Conservation (phyloP, 257 asterid genomes). For the Verbascum thapsus region DNA sequence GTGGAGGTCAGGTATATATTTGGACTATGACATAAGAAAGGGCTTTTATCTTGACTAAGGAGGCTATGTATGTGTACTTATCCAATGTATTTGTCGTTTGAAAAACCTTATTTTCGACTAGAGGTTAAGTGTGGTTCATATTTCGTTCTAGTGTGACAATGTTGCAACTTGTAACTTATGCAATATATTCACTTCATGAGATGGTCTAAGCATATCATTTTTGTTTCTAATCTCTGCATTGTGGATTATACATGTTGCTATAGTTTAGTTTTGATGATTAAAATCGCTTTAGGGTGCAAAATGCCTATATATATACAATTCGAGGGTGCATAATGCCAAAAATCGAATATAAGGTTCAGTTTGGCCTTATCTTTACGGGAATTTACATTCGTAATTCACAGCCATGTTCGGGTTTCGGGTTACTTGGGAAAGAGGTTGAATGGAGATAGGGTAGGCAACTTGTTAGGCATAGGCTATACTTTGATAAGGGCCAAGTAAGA, state of each 20-base stretch:
- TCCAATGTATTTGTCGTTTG: background rate
- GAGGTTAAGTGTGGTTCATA: background rate
- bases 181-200: background rate
- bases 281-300: too few relatives aligned
- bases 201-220: background rate
- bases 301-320: too few relatives aligned
- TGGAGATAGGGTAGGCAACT: too few relatives aligned
- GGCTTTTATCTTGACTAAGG: background rate
- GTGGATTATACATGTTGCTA: background rate
- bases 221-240: background rate
- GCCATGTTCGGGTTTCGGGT: too few relatives aligned
- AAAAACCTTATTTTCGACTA: background rate
- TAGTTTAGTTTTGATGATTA: too few relatives aligned
- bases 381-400: too few relatives aligned
- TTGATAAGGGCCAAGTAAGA: too few relatives aligned
- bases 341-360: too few relatives aligned
- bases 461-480: too few relatives aligned
- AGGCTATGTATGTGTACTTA: background rate
- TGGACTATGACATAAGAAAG: constrained; percentile 46
- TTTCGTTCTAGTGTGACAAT: background rate
- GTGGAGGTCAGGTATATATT: constrained; percentile 80
- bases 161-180: background rate
- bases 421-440: too few relatives aligned
- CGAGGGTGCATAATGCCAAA: too few relatives aligned
- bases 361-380: too few relatives aligned